Evolutionary conservation across 805 yeast genomes (phyloP), one percentile per base, ranked within the genome.

Genomic region (Candida coleopterorum): DNA sequence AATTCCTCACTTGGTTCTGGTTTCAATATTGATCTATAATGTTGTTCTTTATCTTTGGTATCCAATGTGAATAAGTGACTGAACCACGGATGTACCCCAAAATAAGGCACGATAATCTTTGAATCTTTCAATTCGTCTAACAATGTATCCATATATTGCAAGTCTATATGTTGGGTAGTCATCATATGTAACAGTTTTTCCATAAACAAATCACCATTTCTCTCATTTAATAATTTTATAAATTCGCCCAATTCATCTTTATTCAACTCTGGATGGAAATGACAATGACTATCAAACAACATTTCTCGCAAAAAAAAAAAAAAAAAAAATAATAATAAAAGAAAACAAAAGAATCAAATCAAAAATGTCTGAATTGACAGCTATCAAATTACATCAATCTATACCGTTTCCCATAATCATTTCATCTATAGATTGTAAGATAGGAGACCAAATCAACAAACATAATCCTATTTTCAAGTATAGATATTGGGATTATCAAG

Each of bases 51-150:
- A 15, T 29, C 23, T 8, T 6, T 14, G 6, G 22, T 11, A n/a
- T 58, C 48, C 6, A 35, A 12, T 2, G 73, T 61, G 43, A 77
- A 81, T 14, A 81, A 44, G 54, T 89, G 95, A 3, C 79, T 60
- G 50, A 75, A 89, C 97, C 97, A 90, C 0, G 98, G 98, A 57
- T 90, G 98, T 1, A 87, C 64, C 0, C 97, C 95, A 50, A 75
- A 74, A 26, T 74, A 72, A 0, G 81, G 74, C 7, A 62, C 52
- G 1, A 71, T 42, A 8, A 39, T 25, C 18, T 47, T 39, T 6
- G 33, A 24, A 10, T 16, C 37, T 21, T 14, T 32, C 29, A 40
- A 43, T 44, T 18, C 50, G 21, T 14, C 18, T 12, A 41, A 34
- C 20, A 60, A 32, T 10, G 22, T 25, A 27, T 50, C 56, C 3